Percentiles rank a stretch among this genome's conserved stretches.
Conservation (phyloP, 176 grass and related monocot genomes). For the Melocanna baccifera region DNA sequence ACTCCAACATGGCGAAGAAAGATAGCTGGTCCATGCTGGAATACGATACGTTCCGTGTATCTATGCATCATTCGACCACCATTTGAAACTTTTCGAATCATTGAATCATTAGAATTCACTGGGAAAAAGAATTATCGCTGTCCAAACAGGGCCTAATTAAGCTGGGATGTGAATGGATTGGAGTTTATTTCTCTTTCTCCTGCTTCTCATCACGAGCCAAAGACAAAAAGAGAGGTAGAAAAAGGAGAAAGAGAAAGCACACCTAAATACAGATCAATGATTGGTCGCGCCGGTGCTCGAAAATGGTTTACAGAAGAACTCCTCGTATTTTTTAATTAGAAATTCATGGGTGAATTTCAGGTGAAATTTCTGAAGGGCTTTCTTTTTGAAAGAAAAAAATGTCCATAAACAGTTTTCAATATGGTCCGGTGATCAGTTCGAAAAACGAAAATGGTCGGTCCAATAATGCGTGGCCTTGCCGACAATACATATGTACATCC, state of each 20-base stretch:
- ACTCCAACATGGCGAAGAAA: background rate
- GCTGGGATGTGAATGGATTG: background rate
- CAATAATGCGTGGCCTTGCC: conserved; percentile 18
- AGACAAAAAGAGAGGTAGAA: background rate
- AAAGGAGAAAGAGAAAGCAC: conserved; percentile 4
- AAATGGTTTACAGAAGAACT: background rate
- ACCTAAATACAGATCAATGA: conserved; percentile 21
- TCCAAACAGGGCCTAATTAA: background rate
- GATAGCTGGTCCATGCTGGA: background rate
- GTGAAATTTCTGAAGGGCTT: background rate
- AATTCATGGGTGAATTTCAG: background rate
- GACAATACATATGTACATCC: conserved; percentile 1
- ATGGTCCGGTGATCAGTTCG: background rate
- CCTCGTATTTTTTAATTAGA: background rate
- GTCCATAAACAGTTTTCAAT: background rate
- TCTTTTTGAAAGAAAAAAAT: background rate
- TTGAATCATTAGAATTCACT: background rate
- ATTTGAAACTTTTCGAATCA: background rate
- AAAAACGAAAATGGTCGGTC: background rate
- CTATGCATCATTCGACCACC: background rate
- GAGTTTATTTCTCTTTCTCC: background rate
- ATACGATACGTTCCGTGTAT: background rate
- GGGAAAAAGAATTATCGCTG: background rate
- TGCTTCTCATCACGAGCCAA: too few relatives aligned
- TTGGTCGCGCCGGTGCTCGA: background rate